Conservation (phyloP, 768 basidiomycete genomes). For the Gyrodon lividus region DNA sequence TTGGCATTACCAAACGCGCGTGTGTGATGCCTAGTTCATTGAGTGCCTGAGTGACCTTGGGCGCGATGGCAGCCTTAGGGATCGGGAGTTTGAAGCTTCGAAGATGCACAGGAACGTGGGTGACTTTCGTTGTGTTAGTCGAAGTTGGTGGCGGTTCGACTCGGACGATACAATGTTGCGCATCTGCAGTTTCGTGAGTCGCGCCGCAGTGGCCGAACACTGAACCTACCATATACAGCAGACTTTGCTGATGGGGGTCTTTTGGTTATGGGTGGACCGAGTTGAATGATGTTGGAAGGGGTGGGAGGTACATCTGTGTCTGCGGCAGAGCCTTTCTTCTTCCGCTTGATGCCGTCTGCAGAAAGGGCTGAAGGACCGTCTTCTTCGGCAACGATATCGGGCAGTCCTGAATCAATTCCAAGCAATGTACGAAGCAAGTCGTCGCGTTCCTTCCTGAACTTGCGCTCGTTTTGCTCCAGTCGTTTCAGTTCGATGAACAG, state of each 20-base stretch:
- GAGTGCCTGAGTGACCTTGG: constrained; percentile 76
- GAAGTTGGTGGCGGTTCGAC: constrained; percentile 51
- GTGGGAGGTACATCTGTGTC: constrained; percentile 36
- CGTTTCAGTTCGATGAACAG: constrained; percentile 91
- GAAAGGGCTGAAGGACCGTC: constrained; percentile 52
- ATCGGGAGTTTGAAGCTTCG: constrained; percentile 84
- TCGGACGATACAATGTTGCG: constrained; percentile 70
- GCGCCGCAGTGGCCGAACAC: background rate
- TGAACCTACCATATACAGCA: constrained; percentile 54
- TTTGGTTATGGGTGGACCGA: constrained; percentile 37
- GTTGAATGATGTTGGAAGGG: constrained; percentile 36
- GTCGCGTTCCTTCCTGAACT: constrained; percentile 86
- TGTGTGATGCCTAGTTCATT: constrained; percentile 73
- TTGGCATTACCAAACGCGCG: constrained; percentile 90
- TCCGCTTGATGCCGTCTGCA: constrained; percentile 53
- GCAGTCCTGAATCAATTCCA: constrained; percentile 85
- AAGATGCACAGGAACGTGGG: constrained; percentile 76
- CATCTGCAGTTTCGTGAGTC: constrained; percentile 46
- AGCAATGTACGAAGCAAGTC: constrained; percentile 80
- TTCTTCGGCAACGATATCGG: constrained; percentile 63
- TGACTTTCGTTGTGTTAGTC: constrained; percentile 55
- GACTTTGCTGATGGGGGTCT: constrained; percentile 50
- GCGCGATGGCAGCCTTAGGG: constrained; percentile 71
- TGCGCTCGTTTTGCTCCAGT: constrained; percentile 89
- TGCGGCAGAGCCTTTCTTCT: constrained; percentile 37